Evolutionary conservation across 768 basidiomycete genomes (phyloP).

Genomic region (Tephrocybe sp.): DNA sequence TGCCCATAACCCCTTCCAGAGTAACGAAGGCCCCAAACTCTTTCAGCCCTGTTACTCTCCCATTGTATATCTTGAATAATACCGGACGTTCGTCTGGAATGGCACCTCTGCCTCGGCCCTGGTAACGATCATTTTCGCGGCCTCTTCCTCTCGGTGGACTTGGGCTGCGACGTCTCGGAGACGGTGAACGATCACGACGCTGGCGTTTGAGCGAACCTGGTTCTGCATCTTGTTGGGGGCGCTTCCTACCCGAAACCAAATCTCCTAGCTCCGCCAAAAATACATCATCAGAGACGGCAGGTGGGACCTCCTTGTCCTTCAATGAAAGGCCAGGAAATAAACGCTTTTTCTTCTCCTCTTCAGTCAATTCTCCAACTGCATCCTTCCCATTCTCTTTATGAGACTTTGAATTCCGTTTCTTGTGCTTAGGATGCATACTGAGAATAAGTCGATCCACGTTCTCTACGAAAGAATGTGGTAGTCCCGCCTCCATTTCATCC

Average conservation of each 20-base stretch:
- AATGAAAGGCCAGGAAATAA: conserved; percentile 89
- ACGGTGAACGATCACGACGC: conserved; percentile 48
- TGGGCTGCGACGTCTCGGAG: conserved; percentile 48
- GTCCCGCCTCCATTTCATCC: conserved; percentile 71
- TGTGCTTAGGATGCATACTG: conserved; percentile 94
- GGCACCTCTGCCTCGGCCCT: conserved; percentile 33
- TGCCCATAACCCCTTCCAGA: conserved; percentile 81
- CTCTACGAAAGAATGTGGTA: conserved; percentile 88
- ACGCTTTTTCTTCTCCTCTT: conserved; percentile 76
- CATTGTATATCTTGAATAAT: conserved; percentile 92
- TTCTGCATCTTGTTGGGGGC: conserved; percentile 39
- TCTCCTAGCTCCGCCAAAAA: conserved; percentile 89
- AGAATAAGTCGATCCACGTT: conserved; percentile 94
- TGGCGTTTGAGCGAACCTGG: conserved; percentile 59
- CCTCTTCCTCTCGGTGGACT: conserved; percentile 62
- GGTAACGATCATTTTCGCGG: conserved; percentile 34
- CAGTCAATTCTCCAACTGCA: conserved; percentile 39
- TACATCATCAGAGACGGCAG: conserved; percentile 68
- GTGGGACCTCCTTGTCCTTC: conserved; percentile 67
- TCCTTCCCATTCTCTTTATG: conserved; percentile 34
- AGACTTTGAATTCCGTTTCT: conserved; percentile 58
- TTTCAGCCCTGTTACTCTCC: conserved; percentile 79
- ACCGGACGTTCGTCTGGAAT: conserved; percentile 82
- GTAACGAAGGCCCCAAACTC: conserved; percentile 96
- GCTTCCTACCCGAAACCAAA: conserved; percentile 75